phyloP scores from a whole-genome alignment of 495 filamentous ascomycete species.

The Penicillium canariense region DNA sequence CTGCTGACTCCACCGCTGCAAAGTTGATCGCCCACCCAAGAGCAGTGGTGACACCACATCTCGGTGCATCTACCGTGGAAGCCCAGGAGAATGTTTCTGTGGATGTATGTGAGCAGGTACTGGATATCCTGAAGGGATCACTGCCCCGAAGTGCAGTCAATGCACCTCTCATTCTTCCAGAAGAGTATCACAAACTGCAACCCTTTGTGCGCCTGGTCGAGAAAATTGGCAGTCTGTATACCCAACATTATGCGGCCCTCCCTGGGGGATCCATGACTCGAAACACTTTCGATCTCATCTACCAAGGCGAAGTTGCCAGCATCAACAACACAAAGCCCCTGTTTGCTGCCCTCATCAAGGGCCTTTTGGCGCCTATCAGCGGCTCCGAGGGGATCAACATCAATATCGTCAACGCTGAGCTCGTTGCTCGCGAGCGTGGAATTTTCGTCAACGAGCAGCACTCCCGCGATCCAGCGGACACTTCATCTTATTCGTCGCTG shows the following conservation, averaged over 20 bases:
- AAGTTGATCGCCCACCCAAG: conserved; percentile 58
- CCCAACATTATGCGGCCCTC: conserved; percentile 59
- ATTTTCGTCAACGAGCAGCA: conserved; percentile 66
- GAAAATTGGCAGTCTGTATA: conserved; percentile 67
- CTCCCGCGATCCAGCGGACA: conserved; percentile 45
- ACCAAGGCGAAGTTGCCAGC: conserved; percentile 61
- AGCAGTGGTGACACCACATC: conserved; percentile 68
- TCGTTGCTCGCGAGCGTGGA: conserved; percentile 66
- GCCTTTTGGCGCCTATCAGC: conserved; percentile 58
- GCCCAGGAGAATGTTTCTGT: conserved; percentile 73
- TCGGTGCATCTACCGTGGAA: conserved; percentile 72
- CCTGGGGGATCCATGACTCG: conserved; percentile 32
- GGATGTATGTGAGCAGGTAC: conserved; percentile 72
- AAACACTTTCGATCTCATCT: conserved; percentile 65
- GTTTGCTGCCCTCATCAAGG: conserved; percentile 68
- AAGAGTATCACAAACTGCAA: conserved; percentile 66
- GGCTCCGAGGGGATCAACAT: conserved; percentile 59
- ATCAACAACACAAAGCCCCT: conserved; percentile 66
- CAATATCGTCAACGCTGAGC: conserved; percentile 71
- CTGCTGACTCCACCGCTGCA: conserved; percentile 46
- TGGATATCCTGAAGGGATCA: conserved; percentile 61
- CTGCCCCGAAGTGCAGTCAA: conserved; percentile 70
- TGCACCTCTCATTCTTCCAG: conserved; percentile 68
- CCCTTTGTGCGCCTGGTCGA: conserved; percentile 68
- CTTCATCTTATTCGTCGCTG: conserved; percentile 54